phyloP scores from a whole-genome alignment of 2,329 filamentous ascomycete genomes.

The Helotiales sp. region DNA sequence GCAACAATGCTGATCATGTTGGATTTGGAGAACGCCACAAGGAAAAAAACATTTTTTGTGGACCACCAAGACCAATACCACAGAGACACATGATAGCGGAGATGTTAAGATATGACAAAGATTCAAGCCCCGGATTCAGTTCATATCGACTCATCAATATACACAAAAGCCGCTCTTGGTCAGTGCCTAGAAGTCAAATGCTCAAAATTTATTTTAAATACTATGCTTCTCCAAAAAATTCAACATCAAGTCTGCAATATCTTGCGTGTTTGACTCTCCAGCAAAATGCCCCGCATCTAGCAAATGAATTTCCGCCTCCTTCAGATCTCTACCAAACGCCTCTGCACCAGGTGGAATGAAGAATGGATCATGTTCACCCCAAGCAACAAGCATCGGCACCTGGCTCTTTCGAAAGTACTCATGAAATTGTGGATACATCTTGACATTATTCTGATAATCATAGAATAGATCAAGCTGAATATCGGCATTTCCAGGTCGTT shows the following conservation, averaged over 20 bases:
- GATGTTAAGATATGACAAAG: no score
- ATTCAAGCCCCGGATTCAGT: no score
- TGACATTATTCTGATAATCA: conserved; percentile 56
- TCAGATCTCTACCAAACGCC: conserved; percentile 51
- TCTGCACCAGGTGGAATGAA: conserved; percentile 53
- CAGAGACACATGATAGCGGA: no score
- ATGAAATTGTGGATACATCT: conserved; percentile 55
- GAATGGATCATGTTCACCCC: conserved; percentile 57
- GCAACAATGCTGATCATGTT: not conserved
- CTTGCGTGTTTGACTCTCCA: conserved; percentile 22
- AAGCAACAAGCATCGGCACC: conserved; percentile 56
- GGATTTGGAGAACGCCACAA: no score
- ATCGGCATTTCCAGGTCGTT: conserved; percentile 49
- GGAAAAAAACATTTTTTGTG: no score
- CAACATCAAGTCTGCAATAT: conserved; percentile 28
- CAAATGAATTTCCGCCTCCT: conserved; percentile 47
- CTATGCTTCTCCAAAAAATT: conserved; percentile 28
- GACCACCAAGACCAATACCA: no score
- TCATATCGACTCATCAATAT: no score
- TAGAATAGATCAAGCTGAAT: conserved; percentile 57
- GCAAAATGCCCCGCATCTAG: conserved; percentile 60
- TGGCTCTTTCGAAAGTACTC: conserved; percentile 50
- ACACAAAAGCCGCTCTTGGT: no score
- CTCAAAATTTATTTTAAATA: conserved; percentile 10
- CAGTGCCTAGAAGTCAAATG: no score